These are phyloP conservation scores for Colletotrichum spaethianum DNA, from an alignment of 2,329 filamentous ascomycete species.

Conservation along the genomic window DNA sequence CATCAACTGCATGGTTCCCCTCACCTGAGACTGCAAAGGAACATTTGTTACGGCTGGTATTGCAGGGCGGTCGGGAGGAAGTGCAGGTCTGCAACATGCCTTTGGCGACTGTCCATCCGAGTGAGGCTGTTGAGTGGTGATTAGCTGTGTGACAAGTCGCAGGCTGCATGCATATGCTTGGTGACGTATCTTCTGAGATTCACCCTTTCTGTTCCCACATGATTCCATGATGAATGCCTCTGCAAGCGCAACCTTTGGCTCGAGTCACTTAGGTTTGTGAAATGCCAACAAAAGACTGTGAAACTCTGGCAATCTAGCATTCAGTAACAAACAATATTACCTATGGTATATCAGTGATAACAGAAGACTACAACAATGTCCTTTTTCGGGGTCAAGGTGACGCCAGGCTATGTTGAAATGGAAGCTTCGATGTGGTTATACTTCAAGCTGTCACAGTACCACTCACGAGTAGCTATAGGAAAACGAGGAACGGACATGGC, in stretches of 20 bases:
- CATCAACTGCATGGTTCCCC: background rate
- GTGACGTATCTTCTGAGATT: constrained; percentile 25
- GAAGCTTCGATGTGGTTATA: too few relatives aligned
- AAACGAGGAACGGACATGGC: too few relatives aligned
- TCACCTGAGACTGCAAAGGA: constrained; percentile 16
- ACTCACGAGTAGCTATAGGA: too few relatives aligned
- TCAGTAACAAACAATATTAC: background rate
- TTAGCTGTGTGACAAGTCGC: constrained; percentile 30
- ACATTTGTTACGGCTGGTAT: constrained; percentile 22
- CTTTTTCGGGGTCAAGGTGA: too few relatives aligned
- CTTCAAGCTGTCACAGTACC: too few relatives aligned
- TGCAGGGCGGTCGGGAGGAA: constrained; percentile 10
- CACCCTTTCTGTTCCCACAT: background rate
- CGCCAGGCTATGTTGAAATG: too few relatives aligned
- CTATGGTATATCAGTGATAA: background rate
- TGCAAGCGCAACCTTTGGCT: background rate
- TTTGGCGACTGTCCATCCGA: constrained; percentile 5
- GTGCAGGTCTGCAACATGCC: constrained; percentile 6
- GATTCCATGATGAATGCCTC: background rate
- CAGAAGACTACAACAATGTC: background rate
- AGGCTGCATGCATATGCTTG: constrained; percentile 31
- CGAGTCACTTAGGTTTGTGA: background rate
- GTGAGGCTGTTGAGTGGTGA: constrained; percentile 28
- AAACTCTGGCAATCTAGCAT: background rate
- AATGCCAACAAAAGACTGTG: too few relatives aligned